Evolutionary conservation across 805 yeast species (phyloP), one percentile per base, ranked within the genome.

Genomic region (Brettanomyces nanus): DNA sequence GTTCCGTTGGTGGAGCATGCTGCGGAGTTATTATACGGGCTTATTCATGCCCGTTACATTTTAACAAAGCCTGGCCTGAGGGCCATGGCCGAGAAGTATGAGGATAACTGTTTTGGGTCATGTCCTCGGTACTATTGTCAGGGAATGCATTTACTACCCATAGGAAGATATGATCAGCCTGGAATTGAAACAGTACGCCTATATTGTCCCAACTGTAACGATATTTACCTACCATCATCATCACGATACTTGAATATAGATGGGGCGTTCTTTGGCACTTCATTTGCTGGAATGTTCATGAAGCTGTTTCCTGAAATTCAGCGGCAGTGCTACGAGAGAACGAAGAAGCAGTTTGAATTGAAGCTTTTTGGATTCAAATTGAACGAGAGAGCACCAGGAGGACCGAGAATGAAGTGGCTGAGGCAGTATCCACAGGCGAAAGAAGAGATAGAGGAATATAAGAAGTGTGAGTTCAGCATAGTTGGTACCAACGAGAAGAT

Each of bases 331-430:
- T 68, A 71, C 40, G 67, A 73, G 41, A 68, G 83, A 52, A 65
- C 75, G 45, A 75, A 72, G 48, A 64, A 67, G 46, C 73, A 67
- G 42, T 80, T 71, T 55, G 82, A 84, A 35, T 71, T 87, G 52
- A 84, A 79, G 56, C 69, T 89, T 33, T 92, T 85, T 63, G 98
- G 98, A 1, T 92, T 92, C 66, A 75, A 74, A 48, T 69, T 92
- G 21, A 75, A 82, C 51, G 90, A 85, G 54, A 54, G 63, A 38
- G 80, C 95, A 32, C 64, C 71, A 22, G 71, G 83, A 34, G 98
- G 98, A 0, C 89, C 94, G n/a, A 73, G 97, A 49, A 92, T 92
- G 97, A 73, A 72, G 51, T 92, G 98, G 98, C 68, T 90, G 44
- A 75, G 97, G 49, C 78, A 77, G 56, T 67, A 73, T 45, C 97